These are phyloP conservation scores for Solanum megistacrolobum DNA, from an alignment of 257 asterid genomes.

Conservation along the genomic window DNA sequence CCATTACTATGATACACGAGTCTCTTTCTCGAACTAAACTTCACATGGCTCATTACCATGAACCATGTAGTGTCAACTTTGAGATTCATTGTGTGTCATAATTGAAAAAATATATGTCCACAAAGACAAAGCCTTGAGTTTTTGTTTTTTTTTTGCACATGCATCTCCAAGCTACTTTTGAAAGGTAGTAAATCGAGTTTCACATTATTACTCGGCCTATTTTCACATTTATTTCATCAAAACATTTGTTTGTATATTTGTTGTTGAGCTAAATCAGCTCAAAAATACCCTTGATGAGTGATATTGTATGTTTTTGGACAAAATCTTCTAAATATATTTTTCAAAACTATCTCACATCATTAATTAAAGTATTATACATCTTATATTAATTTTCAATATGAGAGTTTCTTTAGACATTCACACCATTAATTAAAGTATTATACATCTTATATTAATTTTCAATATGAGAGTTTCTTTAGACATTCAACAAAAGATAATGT, in stretches of 20 bases:
- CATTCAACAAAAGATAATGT: neutral
- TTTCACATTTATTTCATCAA: neutral
- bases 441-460: neutral
- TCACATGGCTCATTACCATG: neutral
- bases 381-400: neutral
- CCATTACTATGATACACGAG: neutral
- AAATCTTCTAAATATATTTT: neutral
- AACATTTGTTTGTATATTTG: neutral
- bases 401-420: neutral
- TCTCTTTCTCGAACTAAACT: neutral
- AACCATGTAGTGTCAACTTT: neutral
- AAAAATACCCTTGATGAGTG: neutral
- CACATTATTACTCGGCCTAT: neutral
- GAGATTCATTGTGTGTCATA: neutral
- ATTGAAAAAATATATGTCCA: neutral
- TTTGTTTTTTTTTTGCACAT: neutral
- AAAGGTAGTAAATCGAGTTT: neutral
- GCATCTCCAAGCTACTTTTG: neutral
- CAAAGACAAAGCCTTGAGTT: neutral
- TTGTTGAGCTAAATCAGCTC: neutral
- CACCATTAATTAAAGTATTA: neutral
- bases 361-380: neutral
- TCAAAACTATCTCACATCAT: neutral
- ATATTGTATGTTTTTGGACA: neutral
- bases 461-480: neutral